Evolutionary conservation across 768 basidiomycete genomes (phyloP).

Genomic region (Xerocomus brunneocitrinus): DNA sequence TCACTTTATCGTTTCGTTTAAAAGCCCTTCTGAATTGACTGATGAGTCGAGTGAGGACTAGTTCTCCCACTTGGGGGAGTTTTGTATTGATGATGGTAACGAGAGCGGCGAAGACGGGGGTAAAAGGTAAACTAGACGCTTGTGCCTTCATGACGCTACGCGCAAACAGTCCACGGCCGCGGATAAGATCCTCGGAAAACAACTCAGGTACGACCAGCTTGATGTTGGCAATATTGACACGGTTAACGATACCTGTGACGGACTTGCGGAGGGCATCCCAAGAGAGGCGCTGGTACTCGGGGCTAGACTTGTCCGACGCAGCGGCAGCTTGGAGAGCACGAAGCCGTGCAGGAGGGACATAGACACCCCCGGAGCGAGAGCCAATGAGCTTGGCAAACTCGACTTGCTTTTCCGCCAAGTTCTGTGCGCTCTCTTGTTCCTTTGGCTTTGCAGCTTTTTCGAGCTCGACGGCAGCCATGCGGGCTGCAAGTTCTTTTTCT

Average conservation of each 20-base stretch:
- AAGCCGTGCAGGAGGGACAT: constrained; percentile 92
- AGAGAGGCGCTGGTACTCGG: constrained; percentile 90
- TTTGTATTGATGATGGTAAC: constrained; percentile 97
- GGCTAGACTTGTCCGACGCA: constrained; percentile 70
- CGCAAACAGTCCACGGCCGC: constrained; percentile 88
- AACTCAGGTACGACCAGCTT: constrained; percentile 89
- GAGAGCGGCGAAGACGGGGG: constrained; percentile 92
- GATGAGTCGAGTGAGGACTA: constrained; percentile 82
- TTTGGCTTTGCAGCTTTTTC: constrained; percentile 54
- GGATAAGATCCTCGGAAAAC: constrained; percentile 89
- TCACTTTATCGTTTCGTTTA: constrained; percentile 95
- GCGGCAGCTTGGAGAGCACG: constrained; percentile 87
- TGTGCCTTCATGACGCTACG: constrained; percentile 98
- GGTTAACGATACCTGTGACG: constrained; percentile 99
- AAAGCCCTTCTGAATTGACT: constrained; percentile 94
- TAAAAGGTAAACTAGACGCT: constrained; percentile 93
- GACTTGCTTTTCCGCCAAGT: constrained; percentile 62
- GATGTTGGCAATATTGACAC: constrained; percentile 96
- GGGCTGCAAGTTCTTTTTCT: constrained; percentile 72
- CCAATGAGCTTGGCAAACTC: constrained; percentile 86
- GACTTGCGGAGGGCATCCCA: constrained; percentile 98
- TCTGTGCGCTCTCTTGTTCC: constrained; percentile 41
- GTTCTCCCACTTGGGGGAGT: constrained; percentile 91
- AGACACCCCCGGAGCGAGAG: constrained; percentile 88
- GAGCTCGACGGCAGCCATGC: constrained; percentile 64